phyloP scores from a whole-genome alignment of 2,329 filamentous ascomycete species.

The Diaporthe citriasiana region DNA sequence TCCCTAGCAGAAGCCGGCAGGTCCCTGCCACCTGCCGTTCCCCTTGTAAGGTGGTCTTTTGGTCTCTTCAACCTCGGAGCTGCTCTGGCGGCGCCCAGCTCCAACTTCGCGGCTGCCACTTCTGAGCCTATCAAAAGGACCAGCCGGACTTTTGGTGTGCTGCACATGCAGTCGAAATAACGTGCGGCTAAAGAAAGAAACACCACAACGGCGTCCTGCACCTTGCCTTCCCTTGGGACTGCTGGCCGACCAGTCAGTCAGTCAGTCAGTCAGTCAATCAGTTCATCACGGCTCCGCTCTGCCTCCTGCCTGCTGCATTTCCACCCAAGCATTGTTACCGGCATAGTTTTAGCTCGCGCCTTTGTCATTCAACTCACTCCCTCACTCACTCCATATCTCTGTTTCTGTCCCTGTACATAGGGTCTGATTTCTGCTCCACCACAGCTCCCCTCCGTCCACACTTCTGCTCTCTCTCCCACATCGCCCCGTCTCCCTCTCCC shows the following conservation, averaged over 20 bases:
- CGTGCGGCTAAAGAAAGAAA: slow-evolving; percentile 36
- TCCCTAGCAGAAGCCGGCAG: slow-evolving; percentile 12
- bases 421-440: slow-evolving; percentile 27
- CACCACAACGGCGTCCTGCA: slow-evolving; percentile 35
- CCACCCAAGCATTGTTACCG: slow-evolving; percentile 28
- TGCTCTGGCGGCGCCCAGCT: slow-evolving; percentile 21
- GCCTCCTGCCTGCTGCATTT: slow-evolving; percentile 22
- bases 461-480: slow-evolving; percentile 1
- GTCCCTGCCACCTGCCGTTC: slow-evolving; percentile 15
- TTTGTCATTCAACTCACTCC: slow-evolving; percentile 28
- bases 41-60: not conserved
- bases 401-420: slow-evolving; percentile 1
- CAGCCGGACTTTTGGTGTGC: not conserved
- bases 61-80: slow-evolving; percentile 6
- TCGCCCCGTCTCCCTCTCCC: not conserved
- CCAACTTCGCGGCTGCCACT: slow-evolving; percentile 8
- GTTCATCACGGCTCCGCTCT: slow-evolving; percentile 30
- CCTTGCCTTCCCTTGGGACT: not conserved
- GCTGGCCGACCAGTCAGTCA: slow-evolving; percentile 11
- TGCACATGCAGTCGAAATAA: slow-evolving; percentile 24
- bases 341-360: slow-evolving; percentile 5
- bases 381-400: not conserved
- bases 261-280: too few relatives aligned
- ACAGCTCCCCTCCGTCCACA: slow-evolving; percentile 19
- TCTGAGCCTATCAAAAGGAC: slow-evolving; percentile 36